phyloP scores from a whole-genome alignment of 2,329 filamentous ascomycete species.

The Aschersonia sp. region DNA sequence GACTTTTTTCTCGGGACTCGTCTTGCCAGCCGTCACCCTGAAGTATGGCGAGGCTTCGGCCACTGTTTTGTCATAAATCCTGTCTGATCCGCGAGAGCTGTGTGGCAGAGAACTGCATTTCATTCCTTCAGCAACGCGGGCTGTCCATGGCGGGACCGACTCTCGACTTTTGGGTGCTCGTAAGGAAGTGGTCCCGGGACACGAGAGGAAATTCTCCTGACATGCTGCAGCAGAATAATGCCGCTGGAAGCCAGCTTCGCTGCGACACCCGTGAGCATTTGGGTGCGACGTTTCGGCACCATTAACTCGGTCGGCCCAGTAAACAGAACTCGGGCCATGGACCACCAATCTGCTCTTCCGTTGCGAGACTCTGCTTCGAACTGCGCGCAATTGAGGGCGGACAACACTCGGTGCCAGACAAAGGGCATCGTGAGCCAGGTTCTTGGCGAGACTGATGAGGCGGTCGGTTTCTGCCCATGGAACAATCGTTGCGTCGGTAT shows the following conservation, averaged over 20 bases:
- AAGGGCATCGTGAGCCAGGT: slow-evolving; percentile 11
- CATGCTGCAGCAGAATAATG: too few species aligned
- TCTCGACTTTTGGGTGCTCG: too few species aligned
- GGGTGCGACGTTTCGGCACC: not conserved
- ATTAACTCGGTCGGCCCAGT: not conserved
- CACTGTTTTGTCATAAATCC: slow-evolving; percentile 2
- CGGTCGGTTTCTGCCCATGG: slow-evolving; percentile 21
- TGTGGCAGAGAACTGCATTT: slow-evolving; percentile 19
- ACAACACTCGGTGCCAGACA: slow-evolving; percentile 4
- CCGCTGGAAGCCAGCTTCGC: too few species aligned
- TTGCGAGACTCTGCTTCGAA: not conserved
- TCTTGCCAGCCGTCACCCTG: not conserved
- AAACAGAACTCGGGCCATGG: not conserved
- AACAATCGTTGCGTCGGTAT: slow-evolving; percentile 2
- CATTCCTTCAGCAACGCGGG: not conserved
- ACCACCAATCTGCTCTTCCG: not conserved
- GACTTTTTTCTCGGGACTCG: not conserved
- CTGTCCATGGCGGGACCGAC: not conserved
- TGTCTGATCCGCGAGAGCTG: slow-evolving; percentile 3
- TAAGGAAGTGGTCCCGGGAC: too few species aligned
- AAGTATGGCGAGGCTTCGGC: slow-evolving; percentile 16
- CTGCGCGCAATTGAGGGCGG: too few species aligned
- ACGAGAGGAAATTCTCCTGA: too few species aligned
- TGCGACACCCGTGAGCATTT: not conserved
- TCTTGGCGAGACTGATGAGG: slow-evolving; percentile 16